phyloP scores from a whole-genome alignment of 169 alveolate genomes.

The Prorocentrum cordatum region DNA sequence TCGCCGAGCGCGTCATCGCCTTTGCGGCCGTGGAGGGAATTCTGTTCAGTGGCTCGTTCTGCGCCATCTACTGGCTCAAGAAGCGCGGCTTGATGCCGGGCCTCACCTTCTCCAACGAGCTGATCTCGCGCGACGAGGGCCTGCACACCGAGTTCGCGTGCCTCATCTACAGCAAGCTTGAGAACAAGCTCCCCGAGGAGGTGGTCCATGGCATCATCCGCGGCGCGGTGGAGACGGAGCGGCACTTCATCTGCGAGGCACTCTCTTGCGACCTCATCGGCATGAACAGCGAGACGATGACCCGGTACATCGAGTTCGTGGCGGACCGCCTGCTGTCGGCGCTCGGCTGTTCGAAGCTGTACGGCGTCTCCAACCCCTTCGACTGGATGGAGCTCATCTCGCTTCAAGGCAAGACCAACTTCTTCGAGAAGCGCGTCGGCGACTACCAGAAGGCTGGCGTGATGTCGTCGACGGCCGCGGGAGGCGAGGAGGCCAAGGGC shows the following conservation, averaged over 20 bases:
- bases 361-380: slow-evolving; percentile 90
- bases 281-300: slow-evolving; percentile 93
- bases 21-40: slow-evolving; percentile 96
- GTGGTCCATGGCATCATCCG: slow-evolving; percentile 88
- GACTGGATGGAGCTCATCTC: slow-evolving; percentile 99
- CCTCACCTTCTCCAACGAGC: slow-evolving; percentile 91
- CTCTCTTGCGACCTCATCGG: slow-evolving; percentile 96
- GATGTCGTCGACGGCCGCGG: slow-evolving; percentile 80
- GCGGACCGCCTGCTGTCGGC: slow-evolving; percentile 94
- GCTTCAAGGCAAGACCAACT: slow-evolving; percentile 95
- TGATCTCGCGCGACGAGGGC: slow-evolving; percentile 98
- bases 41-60: slow-evolving; percentile 92
- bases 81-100: slow-evolving; percentile 96
- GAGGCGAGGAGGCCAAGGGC: slow-evolving; percentile 45
- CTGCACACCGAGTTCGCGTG: slow-evolving; percentile 98
- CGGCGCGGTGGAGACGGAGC: slow-evolving; percentile 95
- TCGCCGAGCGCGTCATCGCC: slow-evolving; percentile 91
- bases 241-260: slow-evolving; percentile 92
- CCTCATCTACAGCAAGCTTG: slow-evolving; percentile 86
- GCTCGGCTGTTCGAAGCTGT: slow-evolving; percentile 89
- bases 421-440: slow-evolving; percentile 97
- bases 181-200: slow-evolving; percentile 82
- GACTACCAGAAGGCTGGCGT: slow-evolving; percentile 97
- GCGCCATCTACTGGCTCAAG: slow-evolving; percentile 98
- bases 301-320: slow-evolving; percentile 93